Conservation (phyloP, 2,329 filamentous ascomycete genomes). For the Neonectria faginata region DNA sequence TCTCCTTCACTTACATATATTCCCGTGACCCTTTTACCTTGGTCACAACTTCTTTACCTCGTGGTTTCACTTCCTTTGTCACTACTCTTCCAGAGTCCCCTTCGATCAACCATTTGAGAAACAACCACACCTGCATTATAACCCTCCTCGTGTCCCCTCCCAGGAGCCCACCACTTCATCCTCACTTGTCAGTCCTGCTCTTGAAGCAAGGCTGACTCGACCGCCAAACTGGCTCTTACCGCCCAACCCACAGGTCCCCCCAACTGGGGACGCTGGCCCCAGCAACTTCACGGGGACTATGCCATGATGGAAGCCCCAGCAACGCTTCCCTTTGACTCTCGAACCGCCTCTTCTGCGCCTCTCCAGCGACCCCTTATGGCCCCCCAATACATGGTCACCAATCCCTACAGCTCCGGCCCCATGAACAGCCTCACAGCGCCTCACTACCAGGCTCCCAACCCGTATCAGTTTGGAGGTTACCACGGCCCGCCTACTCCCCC, state of each 20-base stretch:
- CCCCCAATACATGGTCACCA: conserved; percentile 60
- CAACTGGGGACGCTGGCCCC: conserved; percentile 67
- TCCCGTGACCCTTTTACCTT: conserved; percentile 25
- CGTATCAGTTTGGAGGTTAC: conserved; percentile 60
- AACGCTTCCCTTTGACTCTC: conserved; percentile 63
- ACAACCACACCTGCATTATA: conserved; percentile 18
- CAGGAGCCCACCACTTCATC: conserved; percentile 13
- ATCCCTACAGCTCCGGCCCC: conserved; percentile 58
- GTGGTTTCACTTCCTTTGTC: conserved; percentile 29
- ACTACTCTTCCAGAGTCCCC: conserved; percentile 9
- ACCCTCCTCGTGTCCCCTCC: conserved; percentile 23
- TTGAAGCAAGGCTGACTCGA: conserved; percentile 40
- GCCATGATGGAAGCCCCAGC: conserved; percentile 60
- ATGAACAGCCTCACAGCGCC: conserved; percentile 57
- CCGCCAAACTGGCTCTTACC: conserved; percentile 59
- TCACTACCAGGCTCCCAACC: conserved; percentile 57
- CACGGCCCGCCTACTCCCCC: conserved; percentile 51
- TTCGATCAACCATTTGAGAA: conserved; percentile 16
- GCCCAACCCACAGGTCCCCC: conserved; percentile 58
- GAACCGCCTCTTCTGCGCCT: conserved; percentile 52
- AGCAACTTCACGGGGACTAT: conserved; percentile 62
- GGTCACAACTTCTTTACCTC: conserved; percentile 16
- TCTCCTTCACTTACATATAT: conserved; percentile 38
- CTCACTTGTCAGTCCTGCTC: conserved; percentile 41
- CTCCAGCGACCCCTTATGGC: conserved; percentile 59